Percentiles rank a stretch among this genome's conserved stretches.
phyloP scores from a whole-genome alignment of 768 basidiomycete species.

The Grammothele lineata region DNA sequence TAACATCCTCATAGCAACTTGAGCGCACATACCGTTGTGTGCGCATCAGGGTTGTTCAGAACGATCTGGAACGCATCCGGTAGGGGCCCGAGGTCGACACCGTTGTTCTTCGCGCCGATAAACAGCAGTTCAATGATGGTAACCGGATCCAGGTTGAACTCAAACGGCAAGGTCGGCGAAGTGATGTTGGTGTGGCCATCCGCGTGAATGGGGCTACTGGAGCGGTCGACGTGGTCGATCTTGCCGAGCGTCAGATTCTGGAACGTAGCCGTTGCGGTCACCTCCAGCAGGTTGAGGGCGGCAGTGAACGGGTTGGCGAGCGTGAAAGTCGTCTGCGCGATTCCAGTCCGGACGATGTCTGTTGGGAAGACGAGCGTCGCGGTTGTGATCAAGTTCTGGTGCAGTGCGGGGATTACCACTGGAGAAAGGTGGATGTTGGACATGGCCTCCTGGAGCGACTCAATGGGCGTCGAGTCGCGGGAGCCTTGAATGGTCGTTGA shows the following conservation, averaged over 20 bases:
- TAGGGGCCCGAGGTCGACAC: slow-evolving; percentile 60
- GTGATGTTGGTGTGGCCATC: slow-evolving; percentile 54
- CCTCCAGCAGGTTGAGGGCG: slow-evolving; percentile 55
- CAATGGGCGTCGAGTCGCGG: slow-evolving; percentile 51
- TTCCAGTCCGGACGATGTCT: slow-evolving; percentile 55
- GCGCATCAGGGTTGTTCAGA: slow-evolving; percentile 42
- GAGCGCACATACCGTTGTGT: too few relatives aligned
- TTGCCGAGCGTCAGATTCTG: slow-evolving; percentile 51
- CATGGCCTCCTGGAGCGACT: slow-evolving; percentile 57
- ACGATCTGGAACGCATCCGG: slow-evolving; percentile 51
- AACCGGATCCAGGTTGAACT: slow-evolving; percentile 62
- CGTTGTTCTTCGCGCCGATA: slow-evolving; percentile 45
- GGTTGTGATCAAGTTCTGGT: slow-evolving; percentile 54
- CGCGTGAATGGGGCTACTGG: slow-evolving; percentile 55
- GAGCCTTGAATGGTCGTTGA: slow-evolving; percentile 54
- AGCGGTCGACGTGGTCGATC: slow-evolving; percentile 52
- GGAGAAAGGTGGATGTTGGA: slow-evolving; percentile 56
- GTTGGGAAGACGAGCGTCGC: slow-evolving; percentile 57
- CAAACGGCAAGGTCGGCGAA: slow-evolving; percentile 53
- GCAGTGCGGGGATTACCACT: slow-evolving; percentile 60
- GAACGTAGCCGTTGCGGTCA: slow-evolving; percentile 52
- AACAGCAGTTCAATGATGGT: slow-evolving; percentile 55
- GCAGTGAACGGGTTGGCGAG: slow-evolving; percentile 72
- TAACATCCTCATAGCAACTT: too few relatives aligned
- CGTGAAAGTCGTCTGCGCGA: slow-evolving; percentile 53